A percentile compares a stretch with the other conserved stretches of the same genome.
These are phyloP conservation scores for Vachellia pachyceras DNA, from an alignment of 306 rosid species.

Conservation along the genomic window DNA sequence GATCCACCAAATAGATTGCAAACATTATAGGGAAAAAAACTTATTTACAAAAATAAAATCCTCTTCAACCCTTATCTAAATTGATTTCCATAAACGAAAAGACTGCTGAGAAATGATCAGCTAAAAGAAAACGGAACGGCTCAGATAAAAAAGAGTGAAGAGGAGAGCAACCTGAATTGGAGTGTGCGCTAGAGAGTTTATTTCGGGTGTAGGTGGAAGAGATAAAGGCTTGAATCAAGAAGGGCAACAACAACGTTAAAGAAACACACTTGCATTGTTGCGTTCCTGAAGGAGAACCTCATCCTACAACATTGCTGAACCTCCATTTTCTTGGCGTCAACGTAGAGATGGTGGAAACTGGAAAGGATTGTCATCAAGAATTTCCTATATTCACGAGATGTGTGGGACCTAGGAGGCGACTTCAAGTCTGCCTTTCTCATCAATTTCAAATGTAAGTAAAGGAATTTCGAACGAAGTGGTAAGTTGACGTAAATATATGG, in stretches of 20 bases:
- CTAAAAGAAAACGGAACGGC: slow-evolving; percentile 3
- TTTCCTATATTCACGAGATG: too few relatives aligned
- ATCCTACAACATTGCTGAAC: slow-evolving; percentile 74
- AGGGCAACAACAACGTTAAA: slow-evolving; percentile 65
- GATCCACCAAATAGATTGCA: not conserved
- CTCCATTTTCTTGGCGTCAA: slow-evolving; percentile 59
- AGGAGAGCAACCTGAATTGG: slow-evolving; percentile 53
- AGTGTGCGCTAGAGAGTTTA: too few relatives aligned
- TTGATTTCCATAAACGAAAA: not conserved
- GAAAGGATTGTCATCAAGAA: too few relatives aligned
- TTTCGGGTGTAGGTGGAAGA: too few relatives aligned
- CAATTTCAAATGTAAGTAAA: too few relatives aligned
- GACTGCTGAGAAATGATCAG: too few relatives aligned
- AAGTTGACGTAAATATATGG: too few relatives aligned
- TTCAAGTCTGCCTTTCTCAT: not conserved
- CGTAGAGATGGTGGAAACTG: not conserved
- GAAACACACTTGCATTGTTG: too few relatives aligned
- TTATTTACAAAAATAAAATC: not conserved
- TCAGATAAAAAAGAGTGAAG: too few relatives aligned
- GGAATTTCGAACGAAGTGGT: too few relatives aligned
- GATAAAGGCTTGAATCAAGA: too few relatives aligned
- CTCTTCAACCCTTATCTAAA: not conserved
- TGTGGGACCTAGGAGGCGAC: slow-evolving; percentile 33
- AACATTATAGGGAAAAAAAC: not conserved
- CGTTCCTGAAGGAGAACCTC: too few relatives aligned